These are phyloP conservation scores for Dendrocalamus sinicus DNA, from an alignment of 176 grass and related monocot genomes.

Conservation along the genomic window DNA sequence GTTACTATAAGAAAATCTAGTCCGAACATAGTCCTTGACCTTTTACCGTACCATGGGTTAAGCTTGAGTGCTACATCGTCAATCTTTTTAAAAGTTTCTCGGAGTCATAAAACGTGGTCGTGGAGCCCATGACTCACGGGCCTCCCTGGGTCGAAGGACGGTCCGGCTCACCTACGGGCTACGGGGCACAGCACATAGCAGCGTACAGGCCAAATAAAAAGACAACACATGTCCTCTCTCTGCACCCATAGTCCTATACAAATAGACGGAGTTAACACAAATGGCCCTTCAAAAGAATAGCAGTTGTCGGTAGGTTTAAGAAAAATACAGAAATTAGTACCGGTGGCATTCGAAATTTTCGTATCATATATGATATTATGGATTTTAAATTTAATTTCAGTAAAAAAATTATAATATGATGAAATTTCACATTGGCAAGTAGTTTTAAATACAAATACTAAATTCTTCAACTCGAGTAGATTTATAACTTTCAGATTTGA, in stretches of 20 bases:
- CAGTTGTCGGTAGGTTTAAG: not conserved
- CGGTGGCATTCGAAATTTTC: not conserved
- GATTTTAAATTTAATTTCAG: not conserved
- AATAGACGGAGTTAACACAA: not conserved
- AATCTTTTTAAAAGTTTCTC: not conserved
- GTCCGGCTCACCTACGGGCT: too few relatives aligned
- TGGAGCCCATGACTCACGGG: not conserved
- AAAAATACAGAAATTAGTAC: not conserved
- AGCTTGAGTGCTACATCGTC: not conserved
- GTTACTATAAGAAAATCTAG: too few relatives aligned
- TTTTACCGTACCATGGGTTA: not conserved
- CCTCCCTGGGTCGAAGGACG: not conserved
- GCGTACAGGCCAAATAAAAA: too few relatives aligned
- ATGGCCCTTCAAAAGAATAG: conserved; percentile 17
- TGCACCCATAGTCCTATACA: too few relatives aligned
- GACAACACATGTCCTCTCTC: too few relatives aligned
- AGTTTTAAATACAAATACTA: not conserved
- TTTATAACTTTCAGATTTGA: not conserved
- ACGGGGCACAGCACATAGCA: too few relatives aligned
- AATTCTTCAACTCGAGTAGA: not conserved
- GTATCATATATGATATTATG: not conserved
- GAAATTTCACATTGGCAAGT: not conserved
- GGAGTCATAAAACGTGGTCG: not conserved
- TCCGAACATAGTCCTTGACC: too few relatives aligned
- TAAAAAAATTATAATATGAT: not conserved